Base-by-base conservation (phyloP, 139 green algal species). In the Micractinium conductrix region DNA sequence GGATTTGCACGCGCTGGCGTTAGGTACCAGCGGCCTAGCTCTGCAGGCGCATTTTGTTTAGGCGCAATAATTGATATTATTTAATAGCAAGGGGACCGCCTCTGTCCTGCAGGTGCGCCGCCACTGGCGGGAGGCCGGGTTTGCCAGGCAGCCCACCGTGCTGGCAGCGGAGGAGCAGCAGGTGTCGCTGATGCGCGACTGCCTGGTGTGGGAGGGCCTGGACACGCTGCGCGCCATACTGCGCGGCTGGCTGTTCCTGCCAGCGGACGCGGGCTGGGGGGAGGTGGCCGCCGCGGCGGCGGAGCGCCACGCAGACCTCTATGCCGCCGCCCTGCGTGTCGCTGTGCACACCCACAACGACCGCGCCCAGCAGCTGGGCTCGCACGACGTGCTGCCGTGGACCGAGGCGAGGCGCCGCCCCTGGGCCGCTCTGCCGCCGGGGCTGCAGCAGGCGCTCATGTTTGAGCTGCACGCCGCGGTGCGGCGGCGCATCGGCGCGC, bases 191-290 rank as follows among this genome's bases (percentile, higher is more conserved):
- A 40, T 78, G 67, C 43, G 79, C 10, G 78, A 74, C 43, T 60
- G n/a, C 78, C 62, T 75, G 2, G 42, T 40, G 75, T 81, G 78
- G 78, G 78, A 83, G 14, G 10, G 78, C 22, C 42, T 83, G 62
- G 62, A 21, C 3, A 30, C 35, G 12, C 17, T 83, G 60, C 60
- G 44, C 4, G 16, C 30, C n/a, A 14, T 12, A 21, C 33, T 74
- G 30, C 24, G 42, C 42, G 43, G 42, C 62, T 83, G 78, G 78
- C 78, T 83, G 42, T 83, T 62, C 42, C 78, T 83, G 60, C 30
- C 38, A 0, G 62, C 60, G 17, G 45, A 42, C 1, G 42, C 78
- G 1, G 16, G 60, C 4, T 83, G 78, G 78, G 22, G 42, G 10
- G 62, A 74, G 7, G 16, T 83, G 3, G 62, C 65, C 6, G 42